Evolutionary conservation across 176 grass and related monocot species (phyloP), one percentile per base, ranked within the genome.

Genomic region (Leersia perrieri): DNA sequence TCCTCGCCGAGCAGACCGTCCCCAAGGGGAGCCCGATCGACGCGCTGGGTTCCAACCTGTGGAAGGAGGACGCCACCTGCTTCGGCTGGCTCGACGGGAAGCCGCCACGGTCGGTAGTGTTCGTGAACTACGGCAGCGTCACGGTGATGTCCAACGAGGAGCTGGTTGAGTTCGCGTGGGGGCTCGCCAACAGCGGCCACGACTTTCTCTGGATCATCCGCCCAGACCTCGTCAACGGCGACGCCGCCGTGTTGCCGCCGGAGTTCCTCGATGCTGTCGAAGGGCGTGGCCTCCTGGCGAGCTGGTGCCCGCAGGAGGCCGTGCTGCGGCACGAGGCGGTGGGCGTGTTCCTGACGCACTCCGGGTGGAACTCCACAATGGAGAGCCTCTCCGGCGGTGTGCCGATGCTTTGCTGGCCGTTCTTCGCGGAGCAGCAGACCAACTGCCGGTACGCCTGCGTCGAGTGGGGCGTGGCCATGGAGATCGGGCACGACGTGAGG

Each of bases 161-260:
- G 74, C 51, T 87, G n/a, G 41, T 83, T 7, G 88, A 90, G 63
- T 90, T 90, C 53, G 88, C 88, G 53, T 90, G 84, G 88, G 80
- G 88, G 0, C 69, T 90, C 2, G 88, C 84, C 51, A 63, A 71
- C 51, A 90, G 88, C 70, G 80, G 70, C 33, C 63, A 83, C 33
- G 7, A 47, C 5, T 90, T 90, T 38, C 27, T 90, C 20, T 87
- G 88, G 88, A 25, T 90, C 74, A 20, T 87, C 80, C 70, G 84
- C 18, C 88, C 88, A 9, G 83, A 82, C 68, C 84, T 90, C 32
- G 73, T 86, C 3, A 15, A 29, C 20, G 88, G 88, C 67, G 84
- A 78, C 10, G 62, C 68, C 5, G 78, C 83, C 47, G 79, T 82
- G 68, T 75, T 90, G 60, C 88, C 78, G 26, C 79, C 74, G 62